These are phyloP conservation scores for Magnaporthiopsis poae DNA, from an alignment of 2,329 filamentous ascomycete genomes.

Conservation along the genomic window DNA sequence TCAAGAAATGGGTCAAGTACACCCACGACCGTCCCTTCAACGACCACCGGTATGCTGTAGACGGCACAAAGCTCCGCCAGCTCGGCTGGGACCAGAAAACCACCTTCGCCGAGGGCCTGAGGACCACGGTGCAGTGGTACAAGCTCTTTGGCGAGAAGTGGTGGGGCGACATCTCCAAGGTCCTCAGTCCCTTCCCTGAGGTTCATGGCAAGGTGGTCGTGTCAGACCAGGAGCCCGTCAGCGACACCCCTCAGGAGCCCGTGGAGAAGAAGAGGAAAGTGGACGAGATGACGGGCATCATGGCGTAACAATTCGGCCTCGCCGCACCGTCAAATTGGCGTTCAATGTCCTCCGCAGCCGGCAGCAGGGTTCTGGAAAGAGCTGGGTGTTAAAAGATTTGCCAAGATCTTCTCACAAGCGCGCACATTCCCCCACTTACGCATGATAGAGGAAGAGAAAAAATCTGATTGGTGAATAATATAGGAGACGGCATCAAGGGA, in stretches of 20 bases:
- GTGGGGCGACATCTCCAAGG: constrained; percentile 64
- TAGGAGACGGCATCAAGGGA: too few species aligned
- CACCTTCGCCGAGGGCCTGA: constrained; percentile 52
- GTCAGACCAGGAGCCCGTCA: constrained; percentile 36
- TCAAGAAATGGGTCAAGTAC: constrained; percentile 60
- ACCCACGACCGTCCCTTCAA: constrained; percentile 72
- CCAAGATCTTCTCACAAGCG: too few species aligned
- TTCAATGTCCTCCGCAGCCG: too few species aligned
- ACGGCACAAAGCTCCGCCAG: constrained; percentile 55
- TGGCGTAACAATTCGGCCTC: not conserved
- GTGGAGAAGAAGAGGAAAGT: constrained; percentile 9
- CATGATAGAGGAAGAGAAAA: too few species aligned
- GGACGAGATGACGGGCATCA: not conserved
- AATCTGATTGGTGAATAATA: too few species aligned
- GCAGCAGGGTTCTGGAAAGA: too few species aligned
- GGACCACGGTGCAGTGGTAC: constrained; percentile 62
- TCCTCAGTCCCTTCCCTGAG: constrained; percentile 57
- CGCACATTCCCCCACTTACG: too few species aligned
- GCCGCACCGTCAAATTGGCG: too few species aligned
- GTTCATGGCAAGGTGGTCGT: constrained; percentile 46
- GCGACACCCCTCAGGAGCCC: constrained; percentile 19
- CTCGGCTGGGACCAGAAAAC: constrained; percentile 64
- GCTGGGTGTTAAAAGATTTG: too few species aligned
- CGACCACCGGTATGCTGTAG: constrained; percentile 62
- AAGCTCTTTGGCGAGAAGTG: constrained; percentile 53